These are phyloP conservation scores for Synchytrium microbalum DNA, from an alignment of 371 early-diverging fungal genomes.

Conservation along the genomic window DNA sequence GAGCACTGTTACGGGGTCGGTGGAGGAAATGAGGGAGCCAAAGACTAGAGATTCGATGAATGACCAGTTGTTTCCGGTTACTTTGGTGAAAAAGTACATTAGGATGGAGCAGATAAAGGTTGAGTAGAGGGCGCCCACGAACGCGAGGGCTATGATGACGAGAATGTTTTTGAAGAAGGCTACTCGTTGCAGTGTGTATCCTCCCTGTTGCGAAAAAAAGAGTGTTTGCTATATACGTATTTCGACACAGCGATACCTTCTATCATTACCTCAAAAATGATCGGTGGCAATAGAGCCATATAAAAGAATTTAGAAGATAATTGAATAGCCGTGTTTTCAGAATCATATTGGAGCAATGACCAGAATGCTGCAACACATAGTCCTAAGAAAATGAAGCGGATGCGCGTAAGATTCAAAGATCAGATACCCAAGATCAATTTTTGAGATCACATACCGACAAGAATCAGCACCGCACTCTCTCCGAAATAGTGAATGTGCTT, in stretches of 20 bases:
- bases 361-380: conserved; percentile 36
- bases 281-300: conserved; percentile 50
- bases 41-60: conserved; percentile 43
- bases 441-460: conserved; percentile 28
- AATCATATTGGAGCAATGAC: conserved; percentile 35
- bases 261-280: conserved; percentile 43
- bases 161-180: conserved; percentile 42
- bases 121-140: conserved; percentile 44
- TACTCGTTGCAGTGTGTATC: conserved; percentile 37
- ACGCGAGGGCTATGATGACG: conserved; percentile 41
- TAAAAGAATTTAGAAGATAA: conserved; percentile 44
- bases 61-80: conserved; percentile 27
- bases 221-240: background rate
- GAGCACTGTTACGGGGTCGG: conserved; percentile 49
- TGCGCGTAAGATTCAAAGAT: too few relatives aligned
- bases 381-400: conserved; percentile 17
- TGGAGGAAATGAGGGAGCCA: conserved; percentile 46
- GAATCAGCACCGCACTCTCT: conserved; percentile 36
- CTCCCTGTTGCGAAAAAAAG: conserved; percentile 29
- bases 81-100: conserved; percentile 39
- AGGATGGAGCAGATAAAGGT: conserved; percentile 39
- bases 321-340: conserved; percentile 37
- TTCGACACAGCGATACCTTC: background rate
- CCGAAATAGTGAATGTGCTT: conserved; percentile 39
- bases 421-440: too few relatives aligned